Evolutionary conservation across 805 yeast genomes (phyloP).

Genomic region (Lachancea kluyveri): DNA sequence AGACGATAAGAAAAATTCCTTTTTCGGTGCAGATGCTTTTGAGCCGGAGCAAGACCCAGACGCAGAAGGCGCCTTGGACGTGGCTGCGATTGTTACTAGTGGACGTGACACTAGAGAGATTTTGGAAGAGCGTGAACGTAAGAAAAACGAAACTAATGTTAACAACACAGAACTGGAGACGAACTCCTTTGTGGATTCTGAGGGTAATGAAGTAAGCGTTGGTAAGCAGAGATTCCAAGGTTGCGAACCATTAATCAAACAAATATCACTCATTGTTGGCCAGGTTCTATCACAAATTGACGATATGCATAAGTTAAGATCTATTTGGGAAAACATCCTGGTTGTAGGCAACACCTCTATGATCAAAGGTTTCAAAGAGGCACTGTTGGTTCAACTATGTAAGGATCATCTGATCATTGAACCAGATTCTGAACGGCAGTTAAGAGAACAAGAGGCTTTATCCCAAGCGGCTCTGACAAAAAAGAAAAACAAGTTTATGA

Average conservation of each 20-base stretch:
- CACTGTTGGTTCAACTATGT: constrained; percentile 51
- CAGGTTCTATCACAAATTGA: constrained; percentile 49
- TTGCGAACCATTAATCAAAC: constrained; percentile 48
- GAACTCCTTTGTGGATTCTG: constrained; percentile 61
- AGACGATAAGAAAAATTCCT: constrained; percentile 55
- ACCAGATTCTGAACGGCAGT: constrained; percentile 23
- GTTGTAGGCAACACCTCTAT: constrained; percentile 72
- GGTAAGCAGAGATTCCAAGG: constrained; percentile 92
- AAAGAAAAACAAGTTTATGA: constrained; percentile 20
- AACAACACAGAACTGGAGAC: constrained; percentile 65
- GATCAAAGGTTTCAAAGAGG: constrained; percentile 72
- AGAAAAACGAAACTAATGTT: constrained; percentile 30
- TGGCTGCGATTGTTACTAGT: constrained; percentile 82
- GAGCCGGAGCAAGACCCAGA: constrained; percentile 25
- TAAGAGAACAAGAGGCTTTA: constrained; percentile 26
- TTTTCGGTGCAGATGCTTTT: constrained; percentile 49
- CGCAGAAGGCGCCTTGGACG: constrained; percentile 76
- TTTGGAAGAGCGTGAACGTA: constrained; percentile 55
- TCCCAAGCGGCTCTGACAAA: constrained; percentile 29
- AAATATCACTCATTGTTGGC: constrained; percentile 49
- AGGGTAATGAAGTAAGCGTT: constrained; percentile 52
- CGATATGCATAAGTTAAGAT: constrained; percentile 68
- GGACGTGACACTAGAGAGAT: constrained; percentile 63
- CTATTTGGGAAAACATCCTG: constrained; percentile 77
- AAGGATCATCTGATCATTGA: constrained; percentile 45